phyloP scores from a whole-genome alignment of 2,329 filamentous ascomycete genomes.

The Westerdykella aurantiaca region DNA sequence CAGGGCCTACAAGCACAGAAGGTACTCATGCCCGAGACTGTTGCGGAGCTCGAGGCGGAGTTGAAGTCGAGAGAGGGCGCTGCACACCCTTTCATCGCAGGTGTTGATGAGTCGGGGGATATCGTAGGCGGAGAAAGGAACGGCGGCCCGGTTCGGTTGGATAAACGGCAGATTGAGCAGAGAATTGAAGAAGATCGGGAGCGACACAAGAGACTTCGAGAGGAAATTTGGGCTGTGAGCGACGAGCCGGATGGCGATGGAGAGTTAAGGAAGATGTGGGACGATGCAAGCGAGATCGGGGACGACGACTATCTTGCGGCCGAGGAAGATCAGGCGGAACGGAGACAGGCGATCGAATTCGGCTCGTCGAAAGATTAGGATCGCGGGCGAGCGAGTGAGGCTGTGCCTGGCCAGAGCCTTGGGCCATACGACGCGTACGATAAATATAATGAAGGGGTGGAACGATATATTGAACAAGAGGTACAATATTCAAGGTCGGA shows the following conservation, averaged over 20 bases:
- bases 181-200: slow-evolving; percentile 95
- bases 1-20: slow-evolving; percentile 63
- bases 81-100: slow-evolving; percentile 19
- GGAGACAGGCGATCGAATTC: slow-evolving; percentile 44
- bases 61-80: slow-evolving; percentile 68
- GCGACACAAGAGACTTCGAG: slow-evolving; percentile 82
- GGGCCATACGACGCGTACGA: neutral
- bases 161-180: slow-evolving; percentile 89
- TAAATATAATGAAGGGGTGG: neutral
- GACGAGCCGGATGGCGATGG: slow-evolving; percentile 54
- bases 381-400: too few species aligned
- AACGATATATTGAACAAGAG: neutral
- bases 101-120: slow-evolving; percentile 14
- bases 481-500: too few species aligned
- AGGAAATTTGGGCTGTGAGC: slow-evolving; percentile 86
- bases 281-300: slow-evolving; percentile 77
- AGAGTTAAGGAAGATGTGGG: slow-evolving; percentile 78
- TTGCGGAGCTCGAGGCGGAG: slow-evolving; percentile 74
- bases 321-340: slow-evolving; percentile 64
- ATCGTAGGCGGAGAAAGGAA: slow-evolving; percentile 18
- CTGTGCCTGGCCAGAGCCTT: neutral
- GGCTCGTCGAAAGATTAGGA: slow-evolving; percentile 6
- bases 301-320: slow-evolving; percentile 78
- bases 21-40: slow-evolving; percentile 68
- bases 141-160: slow-evolving; percentile 49